Percentiles rank a stretch among this genome's conserved stretches.
These are phyloP conservation scores for Sporothrix phasma DNA, from an alignment of 2,329 filamentous ascomycete genomes.

Conservation along the genomic window DNA sequence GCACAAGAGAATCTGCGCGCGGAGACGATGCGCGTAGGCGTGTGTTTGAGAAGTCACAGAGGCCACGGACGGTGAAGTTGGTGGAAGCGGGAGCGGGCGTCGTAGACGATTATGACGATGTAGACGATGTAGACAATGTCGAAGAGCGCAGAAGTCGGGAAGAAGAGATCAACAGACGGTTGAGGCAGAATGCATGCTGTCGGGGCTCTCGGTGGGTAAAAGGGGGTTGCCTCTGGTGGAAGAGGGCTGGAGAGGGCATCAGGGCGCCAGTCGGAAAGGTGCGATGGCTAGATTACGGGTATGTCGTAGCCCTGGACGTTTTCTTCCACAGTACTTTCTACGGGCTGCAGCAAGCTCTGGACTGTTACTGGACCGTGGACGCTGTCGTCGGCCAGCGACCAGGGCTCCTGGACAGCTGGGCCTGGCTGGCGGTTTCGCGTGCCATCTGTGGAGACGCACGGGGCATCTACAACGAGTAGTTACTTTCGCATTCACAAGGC, in stretches of 20 bases:
- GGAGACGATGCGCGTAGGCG: neutral
- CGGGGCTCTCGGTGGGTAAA: no score
- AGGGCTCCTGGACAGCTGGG: neutral
- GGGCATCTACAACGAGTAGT: neutral
- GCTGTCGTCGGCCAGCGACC: no score
- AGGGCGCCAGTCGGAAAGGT: no score
- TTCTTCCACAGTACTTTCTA: neutral
- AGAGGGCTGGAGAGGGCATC: no score
- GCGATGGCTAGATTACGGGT: neutral
- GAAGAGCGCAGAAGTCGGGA: no score
- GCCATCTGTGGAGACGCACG: neutral
- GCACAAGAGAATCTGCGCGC: neutral
- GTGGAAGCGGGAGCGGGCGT: neutral
- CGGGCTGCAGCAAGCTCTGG: neutral
- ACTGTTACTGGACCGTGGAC: neutral
- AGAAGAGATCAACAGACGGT: no score
- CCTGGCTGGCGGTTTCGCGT: conserved; percentile 9
- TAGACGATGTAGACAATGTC: no score
- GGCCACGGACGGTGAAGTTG: neutral
- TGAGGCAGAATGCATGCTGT: no score
- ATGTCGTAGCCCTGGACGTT: neutral
- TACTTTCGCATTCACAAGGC: neutral
- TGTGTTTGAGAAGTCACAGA: neutral
- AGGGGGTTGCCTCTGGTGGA: no score
- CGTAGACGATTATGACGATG: neutral